Evolutionary conservation across 2,329 filamentous ascomycete genomes (phyloP), one percentile per base, ranked within the genome.

Genomic region (Dothiorella sarmentorum): DNA sequence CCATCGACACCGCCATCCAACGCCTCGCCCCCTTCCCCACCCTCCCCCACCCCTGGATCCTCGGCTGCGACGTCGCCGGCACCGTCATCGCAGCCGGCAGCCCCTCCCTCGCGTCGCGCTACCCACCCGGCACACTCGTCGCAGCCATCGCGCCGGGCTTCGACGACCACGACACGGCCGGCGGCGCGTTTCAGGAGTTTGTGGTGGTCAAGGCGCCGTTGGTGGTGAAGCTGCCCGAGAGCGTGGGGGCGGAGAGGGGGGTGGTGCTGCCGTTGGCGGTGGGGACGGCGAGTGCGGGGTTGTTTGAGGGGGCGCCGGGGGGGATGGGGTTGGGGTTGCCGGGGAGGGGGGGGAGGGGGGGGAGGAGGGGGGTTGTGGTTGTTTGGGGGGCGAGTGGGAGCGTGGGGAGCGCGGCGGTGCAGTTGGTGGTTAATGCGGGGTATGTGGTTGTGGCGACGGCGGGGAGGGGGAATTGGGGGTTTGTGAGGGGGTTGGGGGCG

Each of bases 191-290:
- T 17, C 44, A 47, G 17, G 2, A 6, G 7, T 64, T 63, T 33
- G 66, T 68, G 1, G 63, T 65, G 51, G 64, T 71, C 18, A 69
- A 72, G 10, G 64, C 73, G 4, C 70, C 71, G 17, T 27, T 24
- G 3, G 9, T 47, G 15, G 6, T 31, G 0, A 15, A n/a, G 1
- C 27, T 9, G 42, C 71, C 79, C 43, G 76, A 76, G 0, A 62
- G 65, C 35, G 65, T 63, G 6, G 58, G 76, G 26, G 65, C 71
- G 40, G 69, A 63, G 7, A 60, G 71, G 6, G 77, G 71, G 20
- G 63, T 68, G 24, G 75, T 78, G 20, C 70, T 80, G 1, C 77
- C 77, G 2, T 68, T 78, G 10, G 74, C 73, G 15, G 66, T 78
- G 55, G 73, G 73, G 24, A 79, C 77, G 4, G 76, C 77, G 13